A percentile compares a stretch with the other conserved stretches of the same genome.
Evolutionary conservation across 1,139 yeast species (phyloP).

Genomic region (Taphrina deformans): DNA sequence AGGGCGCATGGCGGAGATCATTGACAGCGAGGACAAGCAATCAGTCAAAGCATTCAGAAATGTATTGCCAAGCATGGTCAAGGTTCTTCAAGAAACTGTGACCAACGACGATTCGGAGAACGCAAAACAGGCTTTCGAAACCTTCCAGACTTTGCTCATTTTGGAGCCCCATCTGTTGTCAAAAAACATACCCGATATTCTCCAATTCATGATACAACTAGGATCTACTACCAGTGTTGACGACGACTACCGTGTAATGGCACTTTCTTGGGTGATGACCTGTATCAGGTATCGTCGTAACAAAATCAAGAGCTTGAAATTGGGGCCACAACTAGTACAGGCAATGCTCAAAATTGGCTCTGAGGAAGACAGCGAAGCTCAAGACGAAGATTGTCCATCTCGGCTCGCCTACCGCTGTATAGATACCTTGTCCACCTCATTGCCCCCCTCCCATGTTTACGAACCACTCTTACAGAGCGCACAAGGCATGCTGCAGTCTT

Average conservation of each 20-base stretch:
- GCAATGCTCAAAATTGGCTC: constrained; percentile 77
- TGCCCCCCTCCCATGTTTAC: constrained; percentile 91
- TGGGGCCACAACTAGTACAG: constrained; percentile 77
- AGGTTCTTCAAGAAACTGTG: constrained; percentile 75
- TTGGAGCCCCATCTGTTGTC: constrained; percentile 79
- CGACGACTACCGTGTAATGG: constrained; percentile 78
- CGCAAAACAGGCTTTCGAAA: constrained; percentile 77
- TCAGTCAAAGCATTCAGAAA: constrained; percentile 62
- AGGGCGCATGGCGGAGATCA: constrained; percentile 69
- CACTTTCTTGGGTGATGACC: constrained; percentile 80
- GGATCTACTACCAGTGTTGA: constrained; percentile 67
- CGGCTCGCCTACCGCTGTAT: constrained; percentile 77
- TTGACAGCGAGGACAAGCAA: constrained; percentile 56
- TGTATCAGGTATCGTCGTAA: constrained; percentile 58
- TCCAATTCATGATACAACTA: constrained; percentile 66
- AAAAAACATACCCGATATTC: constrained; percentile 66
- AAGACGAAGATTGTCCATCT: constrained; percentile 71
- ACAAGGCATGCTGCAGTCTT: constrained; percentile 62
- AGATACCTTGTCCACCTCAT: constrained; percentile 72
- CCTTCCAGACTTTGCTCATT: constrained; percentile 74
- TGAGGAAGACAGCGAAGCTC: constrained; percentile 88
- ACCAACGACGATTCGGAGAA: constrained; percentile 65
- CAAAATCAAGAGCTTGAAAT: constrained; percentile 56
- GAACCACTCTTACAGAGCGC: constrained; percentile 72
- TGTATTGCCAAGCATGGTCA: constrained; percentile 76